These are phyloP conservation scores for Aureobasidium melanogenum DNA, from an alignment of 2,329 filamentous ascomycete species.

Conservation along the genomic window DNA sequence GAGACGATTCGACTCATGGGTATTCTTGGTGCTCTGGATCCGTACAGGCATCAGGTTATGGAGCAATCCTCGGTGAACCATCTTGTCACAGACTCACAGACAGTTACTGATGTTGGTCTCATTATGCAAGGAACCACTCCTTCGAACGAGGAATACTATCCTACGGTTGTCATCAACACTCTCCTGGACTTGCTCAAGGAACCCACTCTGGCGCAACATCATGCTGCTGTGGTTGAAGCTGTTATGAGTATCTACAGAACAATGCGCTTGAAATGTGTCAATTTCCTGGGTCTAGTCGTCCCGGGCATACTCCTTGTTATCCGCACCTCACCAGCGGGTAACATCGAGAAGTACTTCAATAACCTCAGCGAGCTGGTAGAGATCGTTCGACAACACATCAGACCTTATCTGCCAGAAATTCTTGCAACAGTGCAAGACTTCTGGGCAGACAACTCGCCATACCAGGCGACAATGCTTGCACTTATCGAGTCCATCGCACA, in stretches of 20 bases:
- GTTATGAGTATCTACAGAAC: slow-evolving; percentile 99
- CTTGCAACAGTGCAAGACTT: slow-evolving; percentile 80
- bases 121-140: slow-evolving; percentile 98
- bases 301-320: slow-evolving; percentile 91
- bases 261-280: slow-evolving; percentile 88
- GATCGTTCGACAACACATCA: slow-evolving; percentile 93
- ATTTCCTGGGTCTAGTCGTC: slow-evolving; percentile 87
- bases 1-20: slow-evolving; percentile 97
- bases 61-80: slow-evolving; percentile 80
- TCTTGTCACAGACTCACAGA: slow-evolving; percentile 55
- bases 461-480: slow-evolving; percentile 85
- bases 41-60: slow-evolving; percentile 91
- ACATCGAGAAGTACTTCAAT: slow-evolving; percentile 94
- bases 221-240: slow-evolving; percentile 89
- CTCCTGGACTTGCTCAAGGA: slow-evolving; percentile 88
- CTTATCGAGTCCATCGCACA: slow-evolving; percentile 90
- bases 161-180: slow-evolving; percentile 94
- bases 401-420: slow-evolving; percentile 80
- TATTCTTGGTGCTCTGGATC: slow-evolving; percentile 87
- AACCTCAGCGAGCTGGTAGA: slow-evolving; percentile 87
- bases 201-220: slow-evolving; percentile 78
- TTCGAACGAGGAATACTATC: slow-evolving; percentile 96
- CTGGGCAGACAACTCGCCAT: slow-evolving; percentile 70
- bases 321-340: slow-evolving; percentile 63
- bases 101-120: slow-evolving; percentile 82